These are phyloP conservation scores for Lactarius hatsudake DNA, from an alignment of 768 basidiomycete genomes.

Conservation along the genomic window DNA sequence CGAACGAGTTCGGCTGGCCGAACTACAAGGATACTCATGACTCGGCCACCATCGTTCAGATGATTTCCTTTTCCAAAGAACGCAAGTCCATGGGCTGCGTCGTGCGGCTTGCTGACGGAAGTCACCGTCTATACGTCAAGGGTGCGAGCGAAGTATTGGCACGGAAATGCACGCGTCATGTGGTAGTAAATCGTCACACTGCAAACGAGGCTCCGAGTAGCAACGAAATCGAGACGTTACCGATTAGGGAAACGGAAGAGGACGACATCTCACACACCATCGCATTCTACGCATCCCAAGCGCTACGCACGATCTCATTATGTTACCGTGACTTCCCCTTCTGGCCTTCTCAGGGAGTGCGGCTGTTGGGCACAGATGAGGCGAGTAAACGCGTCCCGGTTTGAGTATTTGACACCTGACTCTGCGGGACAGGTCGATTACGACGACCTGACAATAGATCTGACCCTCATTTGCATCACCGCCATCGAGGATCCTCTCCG, in stretches of 20 bases:
- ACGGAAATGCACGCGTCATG: conserved; percentile 67
- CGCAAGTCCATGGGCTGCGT: conserved; percentile 96
- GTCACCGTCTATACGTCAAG: conserved; percentile 77
- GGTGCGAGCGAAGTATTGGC: conserved; percentile 93
- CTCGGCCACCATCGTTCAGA: conserved; percentile 50
- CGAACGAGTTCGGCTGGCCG: conserved; percentile 75
- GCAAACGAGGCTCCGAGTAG: conserved; percentile 29
- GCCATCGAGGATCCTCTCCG: conserved; percentile 64
- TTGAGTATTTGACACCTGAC: conserved; percentile 18
- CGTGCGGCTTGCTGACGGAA: conserved; percentile 52
- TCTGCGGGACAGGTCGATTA: conserved; percentile 53
- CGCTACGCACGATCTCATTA: conserved; percentile 87
- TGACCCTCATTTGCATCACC: conserved; percentile 85
- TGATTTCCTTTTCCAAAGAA: conserved; percentile 67
- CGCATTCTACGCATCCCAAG: conserved; percentile 97
- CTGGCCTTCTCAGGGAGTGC: conserved; percentile 71
- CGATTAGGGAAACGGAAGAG: conserved; percentile 62
- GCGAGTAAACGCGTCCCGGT: conserved; percentile 36
- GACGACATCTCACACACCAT: conserved; percentile 91
- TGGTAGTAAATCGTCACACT: conserved; percentile 53
- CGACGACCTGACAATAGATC: conserved; percentile 60
- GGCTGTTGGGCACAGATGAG: conserved; percentile 47
- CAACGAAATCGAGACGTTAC: conserved; percentile 48
- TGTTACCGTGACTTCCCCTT: conserved; percentile 85
- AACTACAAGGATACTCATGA: conserved; percentile 68